Evolutionary conservation across 306 rosid genomes (phyloP).

Genomic region (Acacia confusa): DNA sequence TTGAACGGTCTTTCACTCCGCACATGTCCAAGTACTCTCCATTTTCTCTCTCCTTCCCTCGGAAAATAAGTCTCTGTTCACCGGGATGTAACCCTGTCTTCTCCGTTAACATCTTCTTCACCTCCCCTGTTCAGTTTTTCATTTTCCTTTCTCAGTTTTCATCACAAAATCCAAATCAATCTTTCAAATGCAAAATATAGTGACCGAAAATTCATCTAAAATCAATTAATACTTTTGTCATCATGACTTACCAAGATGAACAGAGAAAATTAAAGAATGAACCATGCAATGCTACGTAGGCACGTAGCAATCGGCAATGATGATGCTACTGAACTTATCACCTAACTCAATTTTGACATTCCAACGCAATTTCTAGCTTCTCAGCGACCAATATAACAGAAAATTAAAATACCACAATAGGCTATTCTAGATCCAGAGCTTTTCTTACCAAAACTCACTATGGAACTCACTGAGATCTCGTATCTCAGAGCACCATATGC

Average conservation of each 20-base stretch:
- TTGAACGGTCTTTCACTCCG: conserved; percentile 76
- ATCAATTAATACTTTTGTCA: not conserved
- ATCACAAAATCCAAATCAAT: not conserved
- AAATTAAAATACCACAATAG: not conserved
- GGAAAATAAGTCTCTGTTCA: conserved; percentile 62
- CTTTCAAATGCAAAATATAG: not conserved
- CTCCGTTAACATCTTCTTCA: conserved; percentile 68
- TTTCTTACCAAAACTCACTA: conserved; percentile 62
- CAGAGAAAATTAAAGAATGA: not conserved
- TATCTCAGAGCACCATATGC: conserved; percentile 61
- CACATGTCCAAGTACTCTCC: conserved; percentile 65
- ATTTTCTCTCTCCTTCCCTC: conserved; percentile 70
- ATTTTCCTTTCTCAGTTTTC: not conserved
- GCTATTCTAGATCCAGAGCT: not conserved
- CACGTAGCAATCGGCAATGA: conserved; percentile 18
- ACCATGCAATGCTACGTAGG: conserved; percentile 28
- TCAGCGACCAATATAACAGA: conserved; percentile 27
- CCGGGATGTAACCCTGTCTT: conserved; percentile 57
- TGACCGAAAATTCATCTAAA: not conserved
- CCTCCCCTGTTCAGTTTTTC: conserved; percentile 55
- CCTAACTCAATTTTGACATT: conserved; percentile 14
- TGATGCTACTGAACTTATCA: not conserved
- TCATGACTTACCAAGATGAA: conserved; percentile 12
- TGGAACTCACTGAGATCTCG: conserved; percentile 63
- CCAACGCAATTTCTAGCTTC: conserved; percentile 8